Base-by-base conservation (phyloP, 305 asterid species). In the Rubia balearica region DNA sequence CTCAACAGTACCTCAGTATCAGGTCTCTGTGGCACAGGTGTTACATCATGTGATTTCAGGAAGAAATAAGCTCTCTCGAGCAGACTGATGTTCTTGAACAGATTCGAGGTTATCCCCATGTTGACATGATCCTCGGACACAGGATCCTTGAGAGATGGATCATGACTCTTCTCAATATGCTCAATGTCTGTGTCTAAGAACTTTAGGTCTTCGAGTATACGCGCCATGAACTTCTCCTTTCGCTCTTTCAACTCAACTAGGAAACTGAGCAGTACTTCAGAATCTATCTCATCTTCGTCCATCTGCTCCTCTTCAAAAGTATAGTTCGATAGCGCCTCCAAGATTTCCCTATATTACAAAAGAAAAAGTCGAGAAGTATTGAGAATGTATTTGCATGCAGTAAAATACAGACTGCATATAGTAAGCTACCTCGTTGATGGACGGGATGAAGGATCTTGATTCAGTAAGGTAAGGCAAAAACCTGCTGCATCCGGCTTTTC, bases 391-490 rank as follows among this genome's bases (percentile, higher is more conserved):
- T 4, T 33, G 38, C 5, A 33, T 33, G 3, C 33, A 30, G 33
- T 30, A 30, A 3, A 30, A 30, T 30, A 33, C 38, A 4, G 38
- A 33, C 38, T 17, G 21, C n/a, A 36, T 40, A 41, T 22, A 30
- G 33, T 0, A 27, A 56, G 10, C 7, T 84, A 93, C 97, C 96
- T 86, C 53, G 86, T 82, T 71, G 85, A 76, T 75, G 97, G 96
- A 36, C 98, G 96, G 72, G 81, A 83, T 64, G 97, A 86, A 69
- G 98, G 87, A 62, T 86, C 89, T 9, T 97, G 98, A 83, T 90
- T 97, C 82, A 93, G 97, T 76, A 93, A 79, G 92, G 97, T 86
- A 75, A 90, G 89, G 83, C 97, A 93, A 78, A 90, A 89, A 42
- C 96, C 96, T 81, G 97, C 97, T 88, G 88, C 96, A 80, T 82